Conservation (phyloP, 805 yeast genomes). For the Sugiyamaella marilandica region DNA sequence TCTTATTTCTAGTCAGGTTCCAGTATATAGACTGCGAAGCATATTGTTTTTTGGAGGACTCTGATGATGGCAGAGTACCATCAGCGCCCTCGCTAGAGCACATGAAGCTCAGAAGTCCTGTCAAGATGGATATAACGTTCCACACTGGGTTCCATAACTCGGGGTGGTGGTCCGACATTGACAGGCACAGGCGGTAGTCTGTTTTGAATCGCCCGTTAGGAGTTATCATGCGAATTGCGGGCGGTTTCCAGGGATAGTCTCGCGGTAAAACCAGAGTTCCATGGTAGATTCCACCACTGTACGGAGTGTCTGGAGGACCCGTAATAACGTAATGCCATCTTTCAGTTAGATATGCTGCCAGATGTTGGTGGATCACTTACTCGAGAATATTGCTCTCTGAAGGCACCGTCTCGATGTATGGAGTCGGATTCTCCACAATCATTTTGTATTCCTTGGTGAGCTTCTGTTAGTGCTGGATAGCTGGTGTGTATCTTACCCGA, state of each 20-base stretch:
- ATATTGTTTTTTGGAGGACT: slow-evolving; percentile 37
- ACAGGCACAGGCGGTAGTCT: slow-evolving; percentile 75
- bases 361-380: slow-evolving; percentile 16
- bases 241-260: slow-evolving; percentile 90
- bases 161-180: slow-evolving; percentile 95
- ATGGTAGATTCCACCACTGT: slow-evolving; percentile 81
- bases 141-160: slow-evolving; percentile 96
- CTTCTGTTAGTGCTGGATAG: slow-evolving; percentile 27
- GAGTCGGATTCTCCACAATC: slow-evolving; percentile 76
- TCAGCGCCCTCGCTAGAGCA: slow-evolving; percentile 80
- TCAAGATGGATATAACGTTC: slow-evolving; percentile 85
- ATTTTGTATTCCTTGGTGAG: slow-evolving; percentile 78
- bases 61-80: slow-evolving; percentile 69
- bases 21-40: slow-evolving; percentile 60
- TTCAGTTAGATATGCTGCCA: background rate
- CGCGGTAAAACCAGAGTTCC: slow-evolving; percentile 79
- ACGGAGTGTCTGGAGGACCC: slow-evolving; percentile 90
- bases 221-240: slow-evolving; percentile 75
- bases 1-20: slow-evolving; percentile 59
- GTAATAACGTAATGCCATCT: slow-evolving; percentile 86
- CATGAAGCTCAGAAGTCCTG: slow-evolving; percentile 88
- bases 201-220: slow-evolving; percentile 71
- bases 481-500: slow-evolving; percentile 23
- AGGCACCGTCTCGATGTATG: slow-evolving; percentile 79
- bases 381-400: slow-evolving; percentile 81